Evolutionary conservation across 371 early-diverging fungal genomes (phyloP).

Genomic region (Mortierella sp.): DNA sequence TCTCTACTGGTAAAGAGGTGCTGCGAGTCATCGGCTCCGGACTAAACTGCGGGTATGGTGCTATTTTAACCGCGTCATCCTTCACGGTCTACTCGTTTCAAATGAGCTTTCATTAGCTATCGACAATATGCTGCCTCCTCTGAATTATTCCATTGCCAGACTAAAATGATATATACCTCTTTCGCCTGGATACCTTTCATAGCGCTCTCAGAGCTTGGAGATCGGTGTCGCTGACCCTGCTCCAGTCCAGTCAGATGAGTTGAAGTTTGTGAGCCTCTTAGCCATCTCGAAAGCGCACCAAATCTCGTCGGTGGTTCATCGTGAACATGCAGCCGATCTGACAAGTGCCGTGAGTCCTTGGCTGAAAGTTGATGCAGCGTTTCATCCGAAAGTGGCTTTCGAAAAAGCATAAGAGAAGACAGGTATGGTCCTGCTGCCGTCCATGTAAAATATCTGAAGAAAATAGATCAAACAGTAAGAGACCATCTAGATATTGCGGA

Average conservation of each 20-base stretch:
- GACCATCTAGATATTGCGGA: too few relatives aligned
- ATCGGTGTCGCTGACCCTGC: neutral
- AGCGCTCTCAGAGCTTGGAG: constrained; percentile 1
- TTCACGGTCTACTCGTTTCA: too few relatives aligned
- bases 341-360: constrained; percentile 24
- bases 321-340: constrained; percentile 9
- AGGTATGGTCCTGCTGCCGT: constrained; percentile 61
- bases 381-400: constrained; percentile 55
- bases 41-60: too few relatives aligned
- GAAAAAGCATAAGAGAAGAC: constrained; percentile 63
- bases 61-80: too few relatives aligned
- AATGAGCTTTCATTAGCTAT: too few relatives aligned
- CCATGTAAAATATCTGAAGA: constrained; percentile 56
- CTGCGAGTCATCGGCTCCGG: constrained; percentile 16
- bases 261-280: constrained; percentile 32
- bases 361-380: constrained; percentile 32
- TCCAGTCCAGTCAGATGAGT: constrained; percentile 4
- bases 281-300: constrained; percentile 22
- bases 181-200: neutral
- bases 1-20: constrained; percentile 28
- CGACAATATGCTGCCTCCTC: too few relatives aligned
- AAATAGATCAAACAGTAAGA: neutral
- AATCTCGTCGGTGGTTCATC: constrained; percentile 30
- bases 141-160: too few relatives aligned
- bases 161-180: neutral